Conservation (phyloP, 2,329 filamentous ascomycete species). For the Claviceps humidiphila region DNA sequence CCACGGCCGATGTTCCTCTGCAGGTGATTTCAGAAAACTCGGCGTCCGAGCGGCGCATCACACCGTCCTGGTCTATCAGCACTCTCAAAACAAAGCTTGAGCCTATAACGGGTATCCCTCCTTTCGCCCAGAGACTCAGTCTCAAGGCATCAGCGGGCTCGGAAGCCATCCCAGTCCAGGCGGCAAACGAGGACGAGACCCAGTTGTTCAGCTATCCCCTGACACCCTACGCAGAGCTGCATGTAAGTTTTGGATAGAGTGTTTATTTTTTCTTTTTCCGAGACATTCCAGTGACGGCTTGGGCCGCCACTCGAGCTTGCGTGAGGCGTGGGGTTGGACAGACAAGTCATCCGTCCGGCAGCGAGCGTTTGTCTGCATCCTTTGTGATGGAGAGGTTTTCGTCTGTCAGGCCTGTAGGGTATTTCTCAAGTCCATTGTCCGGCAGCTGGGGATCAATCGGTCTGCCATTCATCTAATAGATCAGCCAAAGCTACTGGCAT, state of each 20-base stretch:
- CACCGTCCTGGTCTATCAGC: constrained; percentile 78
- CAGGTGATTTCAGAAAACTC: constrained; percentile 63
- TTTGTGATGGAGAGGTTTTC: too few species aligned
- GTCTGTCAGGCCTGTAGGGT: too few species aligned
- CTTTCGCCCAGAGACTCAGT: constrained; percentile 60
- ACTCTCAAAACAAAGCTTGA: constrained; percentile 81
- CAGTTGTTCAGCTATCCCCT: constrained; percentile 53
- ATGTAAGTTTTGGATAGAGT: constrained; percentile 44
- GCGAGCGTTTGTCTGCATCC: too few species aligned
- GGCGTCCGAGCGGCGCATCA: constrained; percentile 78
- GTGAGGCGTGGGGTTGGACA: neutral
- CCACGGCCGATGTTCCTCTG: constrained; percentile 63
- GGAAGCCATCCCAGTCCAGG: constrained; percentile 51
- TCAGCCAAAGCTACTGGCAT: too few species aligned
- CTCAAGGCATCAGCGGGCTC: constrained; percentile 46
- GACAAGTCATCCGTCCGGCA: neutral
- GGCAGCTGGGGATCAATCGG: too few species aligned
- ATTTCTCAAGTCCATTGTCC: too few species aligned
- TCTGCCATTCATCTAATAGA: too few species aligned
- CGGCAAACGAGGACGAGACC: constrained; percentile 58
- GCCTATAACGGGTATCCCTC: constrained; percentile 82
- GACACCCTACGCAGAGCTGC: constrained; percentile 63
- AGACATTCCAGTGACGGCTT: constrained; percentile 4
- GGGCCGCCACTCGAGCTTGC: neutral
- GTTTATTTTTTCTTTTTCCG: constrained; percentile 8